Evolutionary conservation across 257 asterid species (phyloP), one percentile per base, ranked within the genome.

Genomic region (Haberlea rhodopensis): DNA sequence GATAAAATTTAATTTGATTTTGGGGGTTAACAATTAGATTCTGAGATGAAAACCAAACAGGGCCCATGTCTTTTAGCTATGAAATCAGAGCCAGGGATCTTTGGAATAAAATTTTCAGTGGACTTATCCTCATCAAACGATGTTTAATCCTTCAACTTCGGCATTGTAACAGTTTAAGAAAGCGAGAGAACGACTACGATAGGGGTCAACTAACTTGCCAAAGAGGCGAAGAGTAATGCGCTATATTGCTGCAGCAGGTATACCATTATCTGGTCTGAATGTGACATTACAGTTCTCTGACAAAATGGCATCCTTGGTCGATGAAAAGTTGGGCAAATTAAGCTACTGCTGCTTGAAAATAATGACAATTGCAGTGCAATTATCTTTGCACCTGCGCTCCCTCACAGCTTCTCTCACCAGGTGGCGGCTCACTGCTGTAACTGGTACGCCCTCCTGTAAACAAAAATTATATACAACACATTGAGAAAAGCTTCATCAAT

Each of bases 401-500:
- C 96, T 89, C 23, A 91, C 82, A 65, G 95, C 95, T 82, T 86
- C 97, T 20, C 91, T 84, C 31, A 88, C 91, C 55, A 91, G 91
- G 62, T 77, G 85, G 15, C 95, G 87, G 67, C 86, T 75, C 69
- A 86, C 95, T n/a, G 81, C 75, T 37, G 82, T 29, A 60, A 80
- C 91, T 21, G 95, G 66, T 58, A 83, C 60, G 8, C 87, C 90
- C 66, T 84, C 96, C 94, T 86, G 86, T 64, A 61, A 74, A 34
- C 43, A 34, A 34, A 32, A 8, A 34, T 34, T 13, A 13, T 6
- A 13, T 40, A 13, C 0, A 5, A 40, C 46, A 37, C 1, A 40
- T 11, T 13, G 18, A 40, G 18, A 40, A 40, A 40, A 40, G 48
- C 48, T 40, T 3, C 48, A n/a, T n/a, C n/a, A n/a, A n/a, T n/a